Percentiles rank a stretch among this genome's conserved stretches.
These are phyloP conservation scores for Sedum album DNA, from an alignment of 164 flowering plant genomes.

Conservation along the genomic window DNA sequence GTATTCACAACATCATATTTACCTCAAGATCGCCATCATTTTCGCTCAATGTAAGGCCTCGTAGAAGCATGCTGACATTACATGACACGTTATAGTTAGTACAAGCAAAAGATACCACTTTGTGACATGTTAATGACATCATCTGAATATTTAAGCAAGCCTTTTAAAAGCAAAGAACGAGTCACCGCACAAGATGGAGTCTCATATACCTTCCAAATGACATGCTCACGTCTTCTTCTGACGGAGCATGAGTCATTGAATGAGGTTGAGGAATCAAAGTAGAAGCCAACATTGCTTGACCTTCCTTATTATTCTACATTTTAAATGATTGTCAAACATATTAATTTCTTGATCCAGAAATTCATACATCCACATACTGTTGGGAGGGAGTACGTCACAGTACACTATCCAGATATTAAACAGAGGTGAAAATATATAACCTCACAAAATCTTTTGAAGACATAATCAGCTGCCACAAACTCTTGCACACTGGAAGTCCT, in stretches of 20 bases:
- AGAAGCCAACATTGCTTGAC: conserved; percentile 71
- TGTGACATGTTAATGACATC: background rate
- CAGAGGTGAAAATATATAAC: conserved; percentile 24
- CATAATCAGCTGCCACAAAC: conserved; percentile 75
- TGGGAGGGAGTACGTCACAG: background rate
- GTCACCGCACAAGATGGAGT: background rate
- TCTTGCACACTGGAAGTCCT: conserved; percentile 72
- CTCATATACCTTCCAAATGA: conserved; percentile 84
- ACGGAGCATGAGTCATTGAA: conserved; percentile 32
- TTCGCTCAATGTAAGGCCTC: conserved; percentile 64
- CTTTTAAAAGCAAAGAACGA: background rate
- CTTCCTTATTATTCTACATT: conserved; percentile 66
- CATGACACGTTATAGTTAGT: background rate
- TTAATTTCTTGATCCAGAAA: background rate
- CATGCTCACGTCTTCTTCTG: conserved; percentile 69
- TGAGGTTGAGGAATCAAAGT: conserved; percentile 66
- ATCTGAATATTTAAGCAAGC: too few relatives aligned
- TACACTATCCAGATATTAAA: background rate
- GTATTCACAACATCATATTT: conserved; percentile 9
- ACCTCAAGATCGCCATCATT: conserved; percentile 91
- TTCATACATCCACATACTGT: background rate
- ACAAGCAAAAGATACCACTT: background rate
- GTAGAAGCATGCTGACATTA: conserved; percentile 73
- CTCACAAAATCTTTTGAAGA: conserved; percentile 88
- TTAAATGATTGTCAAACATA: conserved; percentile 11